A percentile compares a stretch with the other conserved stretches of the same genome.
Evolutionary conservation across 345 rosid species (phyloP).

Genomic region (Boechera divaricarpa): DNA sequence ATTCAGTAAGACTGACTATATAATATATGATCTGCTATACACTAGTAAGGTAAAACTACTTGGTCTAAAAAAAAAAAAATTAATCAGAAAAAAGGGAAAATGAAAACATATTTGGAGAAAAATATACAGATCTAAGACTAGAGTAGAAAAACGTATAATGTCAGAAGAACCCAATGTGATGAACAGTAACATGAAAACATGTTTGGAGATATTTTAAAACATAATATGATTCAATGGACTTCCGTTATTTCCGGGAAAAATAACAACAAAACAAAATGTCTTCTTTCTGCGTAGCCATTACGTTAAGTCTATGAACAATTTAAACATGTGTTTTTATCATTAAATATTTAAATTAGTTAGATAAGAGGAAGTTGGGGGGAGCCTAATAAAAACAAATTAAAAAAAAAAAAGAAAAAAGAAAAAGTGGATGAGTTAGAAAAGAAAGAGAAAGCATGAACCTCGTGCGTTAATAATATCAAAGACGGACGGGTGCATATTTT

Average conservation of each 20-base stretch:
- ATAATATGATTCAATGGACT: not conserved
- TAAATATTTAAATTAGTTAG: not conserved
- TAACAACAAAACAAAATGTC: not conserved
- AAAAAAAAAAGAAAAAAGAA: not conserved
- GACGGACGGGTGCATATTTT: constrained; percentile 2
- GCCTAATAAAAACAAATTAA: constrained; percentile 8
- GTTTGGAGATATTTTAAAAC: constrained; percentile 23
- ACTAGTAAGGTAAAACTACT: not conserved
- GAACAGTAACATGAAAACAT: not conserved
- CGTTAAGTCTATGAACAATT: not conserved
- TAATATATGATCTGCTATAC: not conserved
- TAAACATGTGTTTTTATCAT: constrained; percentile 22
- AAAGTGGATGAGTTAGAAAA: constrained; percentile 24
- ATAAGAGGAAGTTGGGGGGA: constrained; percentile 20
- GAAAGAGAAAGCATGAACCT: constrained; percentile 35
- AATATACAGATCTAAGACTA: not conserved
- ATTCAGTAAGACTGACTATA: not conserved
- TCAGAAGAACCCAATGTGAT: constrained; percentile 22
- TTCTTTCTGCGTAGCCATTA: not conserved
- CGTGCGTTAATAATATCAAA: constrained; percentile 34
- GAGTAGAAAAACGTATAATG: not conserved
- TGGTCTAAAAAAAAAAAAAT: not conserved
- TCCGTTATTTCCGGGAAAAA: constrained; percentile 28
- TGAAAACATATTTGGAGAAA: not conserved
- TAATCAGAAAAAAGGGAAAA: not conserved